These are phyloP conservation scores for Auriscalpium vulgare DNA, from an alignment of 768 basidiomycete genomes.

Conservation along the genomic window DNA sequence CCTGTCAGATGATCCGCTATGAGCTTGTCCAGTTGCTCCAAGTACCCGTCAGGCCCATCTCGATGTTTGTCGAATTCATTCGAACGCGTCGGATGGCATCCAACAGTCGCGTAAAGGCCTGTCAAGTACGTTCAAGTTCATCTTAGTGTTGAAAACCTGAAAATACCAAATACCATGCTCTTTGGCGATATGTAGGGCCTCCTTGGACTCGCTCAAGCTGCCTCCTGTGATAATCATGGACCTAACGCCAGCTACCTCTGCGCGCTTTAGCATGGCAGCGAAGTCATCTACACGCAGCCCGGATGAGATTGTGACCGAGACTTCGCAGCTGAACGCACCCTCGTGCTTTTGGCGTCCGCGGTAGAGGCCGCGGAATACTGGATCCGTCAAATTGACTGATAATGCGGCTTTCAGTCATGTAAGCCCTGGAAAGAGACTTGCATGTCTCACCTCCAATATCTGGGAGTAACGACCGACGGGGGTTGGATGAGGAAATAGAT, in stretches of 20 bases:
- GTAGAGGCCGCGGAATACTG: constrained; percentile 30
- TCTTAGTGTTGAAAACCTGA: neutral
- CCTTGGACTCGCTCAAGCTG: constrained; percentile 52
- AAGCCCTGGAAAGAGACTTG: too few species aligned
- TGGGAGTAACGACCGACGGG: neutral
- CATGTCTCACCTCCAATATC: constrained; percentile 9
- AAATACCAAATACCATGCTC: constrained; percentile 34
- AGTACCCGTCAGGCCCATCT: constrained; percentile 53
- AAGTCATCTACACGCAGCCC: constrained; percentile 46
- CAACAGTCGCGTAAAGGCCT: constrained; percentile 69
- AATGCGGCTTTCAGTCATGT: neutral
- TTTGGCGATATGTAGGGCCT: constrained; percentile 54
- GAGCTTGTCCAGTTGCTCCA: constrained; percentile 48
- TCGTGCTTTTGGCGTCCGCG: constrained; percentile 29
- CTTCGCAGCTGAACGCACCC: constrained; percentile 9
- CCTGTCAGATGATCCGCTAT: constrained; percentile 42
- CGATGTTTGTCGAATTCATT: constrained; percentile 53
- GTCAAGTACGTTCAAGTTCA: neutral
- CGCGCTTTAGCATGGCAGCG: constrained; percentile 45
- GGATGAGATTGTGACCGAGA: neutral
- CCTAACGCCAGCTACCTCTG: constrained; percentile 50
- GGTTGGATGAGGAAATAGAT: too few species aligned
- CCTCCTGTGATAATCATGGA: constrained; percentile 75
- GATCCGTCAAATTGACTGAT: constrained; percentile 32
- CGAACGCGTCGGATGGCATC: constrained; percentile 75